Conservation (phyloP, 2,329 filamentous ascomycete species). For the Ophiobolus disseminans region DNA sequence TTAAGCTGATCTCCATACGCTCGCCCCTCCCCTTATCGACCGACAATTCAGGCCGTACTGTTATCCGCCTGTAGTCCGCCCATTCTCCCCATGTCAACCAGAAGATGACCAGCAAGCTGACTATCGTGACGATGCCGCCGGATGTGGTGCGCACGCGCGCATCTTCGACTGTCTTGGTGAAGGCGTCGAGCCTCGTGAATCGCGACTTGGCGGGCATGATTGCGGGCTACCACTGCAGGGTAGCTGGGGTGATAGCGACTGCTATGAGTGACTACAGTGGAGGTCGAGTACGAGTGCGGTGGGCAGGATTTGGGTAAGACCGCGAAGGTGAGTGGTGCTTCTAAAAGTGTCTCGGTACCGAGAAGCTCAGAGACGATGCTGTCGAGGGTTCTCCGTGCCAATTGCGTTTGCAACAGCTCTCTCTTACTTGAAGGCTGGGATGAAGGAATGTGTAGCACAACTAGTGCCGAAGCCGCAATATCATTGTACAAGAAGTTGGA, state of each 20-base stretch:
- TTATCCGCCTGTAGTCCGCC: constrained; percentile 85
- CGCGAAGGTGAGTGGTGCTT: constrained; percentile 17
- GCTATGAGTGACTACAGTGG: not conserved
- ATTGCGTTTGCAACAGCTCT: constrained; percentile 21
- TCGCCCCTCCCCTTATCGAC: constrained; percentile 98
- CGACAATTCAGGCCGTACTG: constrained; percentile 88
- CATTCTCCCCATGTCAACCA: constrained; percentile 96
- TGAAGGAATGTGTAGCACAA: constrained; percentile 32
- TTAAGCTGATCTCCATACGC: constrained; percentile 99
- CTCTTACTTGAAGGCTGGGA: constrained; percentile 7
- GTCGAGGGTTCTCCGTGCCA: not conserved
- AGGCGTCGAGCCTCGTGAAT: constrained; percentile 96
- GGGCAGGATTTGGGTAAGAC: constrained; percentile 16
- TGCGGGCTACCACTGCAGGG: constrained; percentile 19
- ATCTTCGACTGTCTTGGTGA: constrained; percentile 99
- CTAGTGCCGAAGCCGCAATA: constrained; percentile 28
- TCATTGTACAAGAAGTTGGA: constrained; percentile 33
- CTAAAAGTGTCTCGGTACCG: constrained; percentile 13
- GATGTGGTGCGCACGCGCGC: constrained; percentile 94
- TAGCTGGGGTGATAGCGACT: constrained; percentile 4
- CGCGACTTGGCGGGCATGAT: constrained; percentile 88
- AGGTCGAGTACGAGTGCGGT: constrained; percentile 5
- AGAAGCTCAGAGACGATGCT: not conserved
- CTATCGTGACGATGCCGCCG: constrained; percentile 92
- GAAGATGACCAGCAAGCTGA: constrained; percentile 84